A percentile compares a stretch with the other conserved stretches of the same genome.
phyloP scores from a whole-genome alignment of 2,329 filamentous ascomycete genomes.

The Dactylellina leptospora region DNA sequence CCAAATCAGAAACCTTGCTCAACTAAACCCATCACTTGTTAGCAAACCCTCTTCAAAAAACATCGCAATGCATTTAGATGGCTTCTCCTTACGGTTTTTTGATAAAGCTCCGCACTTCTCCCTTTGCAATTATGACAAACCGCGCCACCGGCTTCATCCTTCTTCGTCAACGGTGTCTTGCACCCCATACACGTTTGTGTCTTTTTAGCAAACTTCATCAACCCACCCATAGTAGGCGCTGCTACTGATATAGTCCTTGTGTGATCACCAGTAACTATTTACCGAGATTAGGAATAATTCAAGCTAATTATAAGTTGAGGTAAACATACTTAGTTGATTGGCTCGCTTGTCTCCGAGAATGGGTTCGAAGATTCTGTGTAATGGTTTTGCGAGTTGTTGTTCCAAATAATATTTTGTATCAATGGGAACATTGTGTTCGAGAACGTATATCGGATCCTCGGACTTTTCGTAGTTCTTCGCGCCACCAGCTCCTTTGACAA shows the following conservation, averaged over 20 bases:
- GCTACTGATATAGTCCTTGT: conserved; percentile 94
- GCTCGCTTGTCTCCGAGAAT: conserved; percentile 95
- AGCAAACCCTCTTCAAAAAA: too few species aligned
- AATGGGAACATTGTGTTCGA: conserved; percentile 97
- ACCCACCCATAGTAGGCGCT: conserved; percentile 85
- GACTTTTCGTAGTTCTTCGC: conserved; percentile 97
- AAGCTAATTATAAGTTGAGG: not conserved
- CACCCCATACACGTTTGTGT: conserved; percentile 98
- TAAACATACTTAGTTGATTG: conserved; percentile 69
- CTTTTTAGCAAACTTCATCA: conserved; percentile 99
- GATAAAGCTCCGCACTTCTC: conserved; percentile 89
- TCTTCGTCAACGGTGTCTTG: conserved; percentile 89
- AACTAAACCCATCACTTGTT: conserved; percentile 63
- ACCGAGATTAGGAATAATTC: not conserved
- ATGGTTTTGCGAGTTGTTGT: conserved; percentile 94
- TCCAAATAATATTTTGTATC: conserved; percentile 99
- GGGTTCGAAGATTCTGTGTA: conserved; percentile 95
- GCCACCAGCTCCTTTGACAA: conserved; percentile 87
- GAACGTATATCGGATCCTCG: conserved; percentile 94
- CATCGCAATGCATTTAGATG: too few species aligned
- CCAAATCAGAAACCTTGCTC: conserved; percentile 86
- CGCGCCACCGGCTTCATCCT: conserved; percentile 81
- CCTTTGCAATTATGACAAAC: conserved; percentile 87
- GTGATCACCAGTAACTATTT: conserved; percentile 81
- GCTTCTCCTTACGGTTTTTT: conserved; percentile 73